Base-by-base conservation (phyloP, 768 basidiomycete species). In the Pholiota conissans region DNA sequence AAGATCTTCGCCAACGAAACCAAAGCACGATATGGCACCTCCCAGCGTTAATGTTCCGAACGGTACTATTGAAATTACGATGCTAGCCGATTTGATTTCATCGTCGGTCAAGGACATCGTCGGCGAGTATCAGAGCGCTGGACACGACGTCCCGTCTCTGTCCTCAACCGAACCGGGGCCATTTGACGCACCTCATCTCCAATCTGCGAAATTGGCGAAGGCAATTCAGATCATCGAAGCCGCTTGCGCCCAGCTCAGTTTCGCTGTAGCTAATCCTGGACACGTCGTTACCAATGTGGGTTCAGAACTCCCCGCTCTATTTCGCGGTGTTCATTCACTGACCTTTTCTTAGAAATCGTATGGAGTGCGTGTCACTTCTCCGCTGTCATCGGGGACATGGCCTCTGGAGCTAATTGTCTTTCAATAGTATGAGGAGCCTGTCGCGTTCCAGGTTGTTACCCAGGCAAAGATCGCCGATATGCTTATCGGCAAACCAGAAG, bases 391-490 rank as follows among this genome's bases (percentile, higher is more conserved):
- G 7, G 10, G 22, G 10, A 7, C 39, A 14, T 11, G 18, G 13
- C 30, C 14, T 37, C n/a, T 52, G 35, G 27, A 29, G 40, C 14
- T n/a, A n/a, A 46, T 18, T 6, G 26, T 20, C 30, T n/a, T 13
- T 26, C 10, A 52, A 0, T 28, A 72, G 71, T 53, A 57, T 18
- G 42, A 64, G 28, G 67, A 71, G 56, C 66, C 70, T 1, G 66
- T 69, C 1, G 71, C 67, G 37, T 34, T 77, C 14, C 66, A 63
- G 16, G 68, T 74, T n/a, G 74, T 67, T 0, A 56, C 69, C 22
- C 63, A 67, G 18, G 65, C 69, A 5, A 67, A 69, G 49, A 67
- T 77, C 18, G 69, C 77, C 0, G 76, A 77, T 40, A 49, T 67
- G 11, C 67, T 79, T 16, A 30, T 66, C 2, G 65, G 65, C 24